phyloP scores from a whole-genome alignment of 1,139 yeast genomes.

The Geotrichum restrictum region DNA sequence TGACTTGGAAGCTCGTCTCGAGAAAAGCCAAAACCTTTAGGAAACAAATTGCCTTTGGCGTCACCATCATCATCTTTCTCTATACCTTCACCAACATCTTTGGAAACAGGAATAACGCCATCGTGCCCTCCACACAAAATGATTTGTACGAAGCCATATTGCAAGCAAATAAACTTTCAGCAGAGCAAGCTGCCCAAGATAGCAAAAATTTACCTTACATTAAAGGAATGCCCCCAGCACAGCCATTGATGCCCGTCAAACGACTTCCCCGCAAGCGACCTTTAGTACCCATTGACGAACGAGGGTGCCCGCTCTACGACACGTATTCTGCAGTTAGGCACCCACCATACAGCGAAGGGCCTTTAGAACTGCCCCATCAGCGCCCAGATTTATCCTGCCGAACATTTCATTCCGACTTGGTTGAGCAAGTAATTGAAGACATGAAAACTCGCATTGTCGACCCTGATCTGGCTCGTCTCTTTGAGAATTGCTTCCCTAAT shows the following conservation, averaged over 20 bases:
- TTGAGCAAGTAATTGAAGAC: conserved; percentile 59
- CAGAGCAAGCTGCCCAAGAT: neutral
- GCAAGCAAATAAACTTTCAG: neutral
- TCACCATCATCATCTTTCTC: conserved; percentile 4
- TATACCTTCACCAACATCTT: conserved; percentile 16
- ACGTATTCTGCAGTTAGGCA: conserved; percentile 39
- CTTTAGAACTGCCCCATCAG: conserved; percentile 59
- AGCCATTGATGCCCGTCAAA: neutral
- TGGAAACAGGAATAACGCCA: neutral
- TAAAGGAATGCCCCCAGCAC: neutral
- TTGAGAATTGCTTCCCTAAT: conserved; percentile 83
- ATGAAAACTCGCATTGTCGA: conserved; percentile 51
- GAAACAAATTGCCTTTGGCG: conserved; percentile 7
- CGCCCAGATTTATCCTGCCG: conserved; percentile 70
- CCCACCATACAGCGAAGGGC: conserved; percentile 37
- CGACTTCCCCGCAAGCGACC: conserved; percentile 6
- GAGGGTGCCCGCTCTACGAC: conserved; percentile 42
- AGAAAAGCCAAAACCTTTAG: conserved; percentile 10
- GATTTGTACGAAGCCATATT: neutral
- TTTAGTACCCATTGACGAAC: conserved; percentile 11
- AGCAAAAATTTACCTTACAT: neutral
- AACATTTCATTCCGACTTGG: conserved; percentile 60
- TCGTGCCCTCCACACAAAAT: neutral
- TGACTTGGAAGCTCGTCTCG: conserved; percentile 3
- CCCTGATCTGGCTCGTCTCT: conserved; percentile 65